Conservation (phyloP, 31 red algal species). For the Bonnemaisonia californica region DNA sequence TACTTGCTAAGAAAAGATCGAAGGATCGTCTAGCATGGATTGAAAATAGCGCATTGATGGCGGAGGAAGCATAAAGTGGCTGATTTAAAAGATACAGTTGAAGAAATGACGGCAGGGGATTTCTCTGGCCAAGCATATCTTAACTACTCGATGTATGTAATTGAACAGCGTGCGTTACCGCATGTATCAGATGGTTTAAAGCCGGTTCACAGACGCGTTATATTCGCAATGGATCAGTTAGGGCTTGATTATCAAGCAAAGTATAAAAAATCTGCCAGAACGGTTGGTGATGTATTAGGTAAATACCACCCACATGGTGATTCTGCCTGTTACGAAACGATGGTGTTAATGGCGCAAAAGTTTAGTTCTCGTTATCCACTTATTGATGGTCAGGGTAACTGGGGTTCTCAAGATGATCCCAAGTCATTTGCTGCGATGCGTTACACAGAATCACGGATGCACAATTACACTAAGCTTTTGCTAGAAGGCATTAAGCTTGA, state of each 20-base stretch:
- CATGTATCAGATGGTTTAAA: conserved; percentile 74
- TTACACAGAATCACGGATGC: conserved; percentile 65
- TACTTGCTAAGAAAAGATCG: no score
- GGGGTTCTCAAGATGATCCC: conserved; percentile 62
- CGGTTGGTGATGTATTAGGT: conserved; percentile 75
- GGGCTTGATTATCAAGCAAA: conserved; percentile 4
- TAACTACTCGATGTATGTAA: conserved; percentile 69
- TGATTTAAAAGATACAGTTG: no score
- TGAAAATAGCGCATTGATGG: no score
- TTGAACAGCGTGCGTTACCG: conserved; percentile 53
- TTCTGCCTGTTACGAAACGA: conserved; percentile 64
- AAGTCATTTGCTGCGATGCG: conserved; percentile 71
- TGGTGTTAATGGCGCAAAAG: conserved; percentile 70
- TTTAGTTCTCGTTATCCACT: conserved; percentile 45
- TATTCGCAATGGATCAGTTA: conserved; percentile 63
- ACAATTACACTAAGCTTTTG: conserved; percentile 14
- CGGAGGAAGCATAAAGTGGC: no score
- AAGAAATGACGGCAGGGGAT: no score
- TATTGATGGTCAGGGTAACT: conserved; percentile 79
- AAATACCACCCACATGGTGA: conserved; percentile 84
- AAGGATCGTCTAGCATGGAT: no score
- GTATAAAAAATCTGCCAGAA: conserved; percentile 65
- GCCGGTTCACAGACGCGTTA: conserved; percentile 72
- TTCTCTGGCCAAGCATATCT: no score
- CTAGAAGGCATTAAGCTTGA: conserved; percentile 51